These are phyloP conservation scores for Hordeum vulgare DNA, from an alignment of 176 grass and related monocot species.

Conservation along the genomic window DNA sequence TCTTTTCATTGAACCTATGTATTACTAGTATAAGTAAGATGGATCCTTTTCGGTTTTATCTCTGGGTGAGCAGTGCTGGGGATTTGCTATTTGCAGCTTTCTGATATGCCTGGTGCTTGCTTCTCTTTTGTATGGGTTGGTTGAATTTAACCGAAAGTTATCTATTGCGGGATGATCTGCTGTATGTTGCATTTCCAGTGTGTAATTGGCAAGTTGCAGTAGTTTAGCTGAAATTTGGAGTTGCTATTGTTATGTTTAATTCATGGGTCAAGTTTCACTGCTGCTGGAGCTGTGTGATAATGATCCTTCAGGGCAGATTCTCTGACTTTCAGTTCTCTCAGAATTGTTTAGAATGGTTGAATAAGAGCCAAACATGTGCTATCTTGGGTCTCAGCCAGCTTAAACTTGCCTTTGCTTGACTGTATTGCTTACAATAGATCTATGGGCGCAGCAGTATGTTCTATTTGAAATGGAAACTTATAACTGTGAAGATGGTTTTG, in stretches of 20 bases:
- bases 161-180: background rate
- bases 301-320: background rate
- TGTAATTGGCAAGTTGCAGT: background rate
- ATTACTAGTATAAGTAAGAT: background rate
- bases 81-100: background rate
- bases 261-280: background rate
- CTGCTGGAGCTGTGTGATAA: background rate
- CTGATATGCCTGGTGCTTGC: background rate
- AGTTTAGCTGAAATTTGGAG: background rate
- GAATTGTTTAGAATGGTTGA: background rate
- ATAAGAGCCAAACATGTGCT: too few species aligned
- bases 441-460: background rate
- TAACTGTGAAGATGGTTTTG: background rate
- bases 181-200: background rate
- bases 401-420: background rate
- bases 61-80: background rate
- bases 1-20: constrained; percentile 9
- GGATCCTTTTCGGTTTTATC: constrained; percentile 1
- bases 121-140: background rate
- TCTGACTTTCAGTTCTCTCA: background rate
- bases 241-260: background rate
- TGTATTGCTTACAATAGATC: background rate
- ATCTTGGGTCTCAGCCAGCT: background rate
- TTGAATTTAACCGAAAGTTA: background rate
- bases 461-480: background rate